These are phyloP conservation scores for Bromus sterilis DNA, from an alignment of 176 grass and related monocot genomes.

Conservation along the genomic window DNA sequence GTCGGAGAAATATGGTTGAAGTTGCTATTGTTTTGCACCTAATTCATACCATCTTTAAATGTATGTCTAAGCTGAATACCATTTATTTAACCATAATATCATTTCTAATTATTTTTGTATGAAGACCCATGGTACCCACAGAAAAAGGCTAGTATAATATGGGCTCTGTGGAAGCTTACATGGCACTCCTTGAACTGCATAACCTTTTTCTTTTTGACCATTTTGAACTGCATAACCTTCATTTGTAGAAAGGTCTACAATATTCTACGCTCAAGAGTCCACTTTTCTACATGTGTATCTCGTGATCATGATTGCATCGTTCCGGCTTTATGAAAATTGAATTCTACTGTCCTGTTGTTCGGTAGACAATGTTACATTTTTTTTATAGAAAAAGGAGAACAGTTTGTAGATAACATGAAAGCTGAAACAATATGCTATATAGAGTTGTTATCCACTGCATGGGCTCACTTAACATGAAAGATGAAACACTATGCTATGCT, in stretches of 20 bases:
- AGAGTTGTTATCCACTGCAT: not conserved
- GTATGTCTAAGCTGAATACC: constrained; percentile 25
- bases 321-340: not conserved
- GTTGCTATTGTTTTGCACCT: constrained; percentile 54
- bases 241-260: not conserved
- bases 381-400: not conserved
- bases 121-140: constrained; percentile 1
- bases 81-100: not conserved
- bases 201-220: too few relatives aligned
- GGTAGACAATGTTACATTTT: not conserved
- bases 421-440: not conserved
- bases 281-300: not conserved
- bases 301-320: not conserved
- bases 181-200: not conserved
- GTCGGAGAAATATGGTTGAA: constrained; percentile 60
- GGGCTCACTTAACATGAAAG: not conserved
- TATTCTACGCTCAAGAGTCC: not conserved
- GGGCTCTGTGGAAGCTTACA: not conserved
- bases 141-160: not conserved
- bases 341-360: not conserved
- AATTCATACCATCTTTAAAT: constrained; percentile 46
- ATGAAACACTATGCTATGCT: too few relatives aligned
- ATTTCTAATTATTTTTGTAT: not conserved
- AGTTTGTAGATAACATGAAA: not conserved
- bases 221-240: not conserved